phyloP scores from a whole-genome alignment of 2,329 filamentous ascomycete species.

The Chaetomium sp. region DNA sequence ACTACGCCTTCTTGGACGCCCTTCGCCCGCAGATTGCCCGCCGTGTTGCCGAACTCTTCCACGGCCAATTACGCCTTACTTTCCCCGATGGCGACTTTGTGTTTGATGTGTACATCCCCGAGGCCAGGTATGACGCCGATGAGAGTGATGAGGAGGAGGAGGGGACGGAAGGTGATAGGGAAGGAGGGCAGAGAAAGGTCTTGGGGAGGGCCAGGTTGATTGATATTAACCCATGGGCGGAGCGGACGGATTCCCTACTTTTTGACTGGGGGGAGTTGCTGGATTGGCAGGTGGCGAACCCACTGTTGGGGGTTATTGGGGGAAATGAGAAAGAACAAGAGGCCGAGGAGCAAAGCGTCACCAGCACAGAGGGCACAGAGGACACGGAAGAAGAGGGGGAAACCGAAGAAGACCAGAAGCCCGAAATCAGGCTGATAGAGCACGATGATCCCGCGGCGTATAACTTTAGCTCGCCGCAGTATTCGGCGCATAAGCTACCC shows the following conservation, averaged over 20 bases:
- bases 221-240: conserved; percentile 93
- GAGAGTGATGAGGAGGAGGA: conserved; percentile 34
- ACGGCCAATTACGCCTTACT: conserved; percentile 58
- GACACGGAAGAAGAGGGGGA: conserved; percentile 60
- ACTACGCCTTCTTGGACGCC: conserved; percentile 71
- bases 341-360: conserved; percentile 44
- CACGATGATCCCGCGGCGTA: conserved; percentile 84
- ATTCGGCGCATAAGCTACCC: conserved; percentile 91
- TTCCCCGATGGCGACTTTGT: conserved; percentile 81
- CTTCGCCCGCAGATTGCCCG: conserved; percentile 60
- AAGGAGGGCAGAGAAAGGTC: conserved; percentile 37
- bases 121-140: conserved; percentile 35
- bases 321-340: conserved; percentile 42
- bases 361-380: conserved; percentile 48
- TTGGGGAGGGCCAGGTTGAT: conserved; percentile 76
- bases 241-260: conserved; percentile 77
- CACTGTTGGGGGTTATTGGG: conserved; percentile 44
- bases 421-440: conserved; percentile 76
- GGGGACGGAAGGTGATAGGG: conserved; percentile 28
- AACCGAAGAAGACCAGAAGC: conserved; percentile 52
- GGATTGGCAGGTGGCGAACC: conserved; percentile 56
- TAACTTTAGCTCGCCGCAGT: conserved; percentile 77
- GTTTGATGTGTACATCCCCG: conserved; percentile 89
- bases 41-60: conserved; percentile 73
- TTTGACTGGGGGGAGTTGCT: conserved; percentile 89